Evolutionary conservation across 2,329 filamentous ascomycete genomes (phyloP), one percentile per base, ranked within the genome.

Genomic region (Simplicillium sp.): DNA sequence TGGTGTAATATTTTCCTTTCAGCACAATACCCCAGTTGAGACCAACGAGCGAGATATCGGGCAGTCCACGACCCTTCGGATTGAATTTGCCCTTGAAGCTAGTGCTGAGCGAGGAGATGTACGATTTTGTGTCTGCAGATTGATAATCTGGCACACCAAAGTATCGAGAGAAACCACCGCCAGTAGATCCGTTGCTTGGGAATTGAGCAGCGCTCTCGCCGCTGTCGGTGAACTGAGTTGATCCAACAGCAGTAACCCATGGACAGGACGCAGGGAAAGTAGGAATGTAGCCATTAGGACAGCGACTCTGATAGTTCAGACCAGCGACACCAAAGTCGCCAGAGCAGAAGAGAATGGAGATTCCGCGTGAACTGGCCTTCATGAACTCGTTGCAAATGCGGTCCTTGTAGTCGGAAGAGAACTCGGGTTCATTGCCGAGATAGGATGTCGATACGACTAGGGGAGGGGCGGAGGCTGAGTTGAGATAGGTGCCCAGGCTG

Each of bases 371-470:
- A 16, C 67, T 71, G 2, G 75, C 64, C 58, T 77, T 77, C 64
- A 74, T 65, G 53, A 71, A 75, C 58, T 75, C 71, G 43, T 60
- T 55, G 52, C 72, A 76, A 52, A 77, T 71, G 3, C 73, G 60
- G 32, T 60, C 50, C 29, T 45, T 31, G 43, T 47, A 47, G 36
- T 34, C 29, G 13, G 16, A 13, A 8, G 37, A 16, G 15, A 47
- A 55, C 40, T 68, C 65, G 13, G 60, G 64, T 55, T 77, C 72
- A 48, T 70, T 68, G 48, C 69, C 69, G n/a, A 60, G 64, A 53
- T 77, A 78, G 12, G 67, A 73, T 18, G 70, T 72, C 18, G 64
- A 69, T 43, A 77, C 68, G 44, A 75, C 70, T 7, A 29, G 13
- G 2, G 39, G 39, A 17, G 39, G 39, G 14, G 16, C 8, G 34